These are phyloP conservation scores for Penicillium sp. DNA, from an alignment of 2,329 filamentous ascomycete genomes.

Conservation along the genomic window DNA sequence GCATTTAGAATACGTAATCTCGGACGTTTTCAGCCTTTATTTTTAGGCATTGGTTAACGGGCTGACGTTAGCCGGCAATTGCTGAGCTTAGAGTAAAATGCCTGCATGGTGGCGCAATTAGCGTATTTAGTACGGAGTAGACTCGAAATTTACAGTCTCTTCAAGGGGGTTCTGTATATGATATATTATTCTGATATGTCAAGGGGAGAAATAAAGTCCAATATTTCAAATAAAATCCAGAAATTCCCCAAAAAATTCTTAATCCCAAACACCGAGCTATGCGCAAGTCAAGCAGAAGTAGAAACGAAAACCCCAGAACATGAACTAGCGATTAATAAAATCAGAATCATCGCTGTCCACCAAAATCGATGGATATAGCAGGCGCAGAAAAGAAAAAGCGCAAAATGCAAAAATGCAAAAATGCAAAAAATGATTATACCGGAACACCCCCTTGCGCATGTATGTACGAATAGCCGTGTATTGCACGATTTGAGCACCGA, in stretches of 20 bases:
- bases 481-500: background rate
- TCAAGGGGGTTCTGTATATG: constrained; percentile 4
- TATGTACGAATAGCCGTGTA: constrained; percentile 1
- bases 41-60: constrained; percentile 3
- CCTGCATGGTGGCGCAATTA: constrained; percentile 12
- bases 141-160: background rate
- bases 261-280: constrained; percentile 24
- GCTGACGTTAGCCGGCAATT: constrained; percentile 12
- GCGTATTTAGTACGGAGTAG: background rate
- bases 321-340: background rate
- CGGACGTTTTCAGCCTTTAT: constrained; percentile 4
- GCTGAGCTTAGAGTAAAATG: constrained; percentile 6
- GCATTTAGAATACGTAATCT: background rate
- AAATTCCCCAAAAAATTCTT: background rate
- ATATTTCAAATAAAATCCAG: background rate
- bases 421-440: background rate
- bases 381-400: background rate
- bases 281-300: constrained; percentile 10
- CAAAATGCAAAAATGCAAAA: background rate
- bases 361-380: background rate
- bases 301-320: background rate
- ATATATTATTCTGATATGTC: constrained; percentile 9
- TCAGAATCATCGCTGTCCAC: constrained; percentile 1
- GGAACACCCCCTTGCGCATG: constrained; percentile 1
- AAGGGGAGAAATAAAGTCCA: background rate